phyloP scores from a whole-genome alignment of 257 asterid genomes.

The Penstemon eatonii region DNA sequence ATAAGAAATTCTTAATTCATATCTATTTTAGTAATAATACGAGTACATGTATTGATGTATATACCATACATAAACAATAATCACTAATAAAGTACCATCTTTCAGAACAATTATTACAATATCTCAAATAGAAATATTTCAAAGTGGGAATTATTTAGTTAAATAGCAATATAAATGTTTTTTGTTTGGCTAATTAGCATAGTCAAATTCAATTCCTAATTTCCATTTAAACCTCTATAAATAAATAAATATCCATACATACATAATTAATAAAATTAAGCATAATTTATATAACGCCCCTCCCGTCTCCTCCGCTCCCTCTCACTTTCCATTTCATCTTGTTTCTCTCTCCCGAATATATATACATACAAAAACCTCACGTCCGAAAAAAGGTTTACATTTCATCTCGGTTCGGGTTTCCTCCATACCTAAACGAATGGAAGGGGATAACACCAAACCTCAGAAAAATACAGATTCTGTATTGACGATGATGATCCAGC shows the following conservation, averaged over 20 bases:
- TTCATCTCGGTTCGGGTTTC: background rate
- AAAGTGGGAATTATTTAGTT: background rate
- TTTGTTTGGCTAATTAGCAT: slow-evolving; percentile 25
- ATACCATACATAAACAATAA: too few relatives aligned
- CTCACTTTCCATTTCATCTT: slow-evolving; percentile 26
- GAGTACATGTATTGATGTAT: too few relatives aligned
- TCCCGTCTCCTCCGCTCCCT: slow-evolving; percentile 25
- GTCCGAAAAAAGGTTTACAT: background rate
- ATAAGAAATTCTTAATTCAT: too few relatives aligned
- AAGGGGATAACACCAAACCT: slow-evolving; percentile 13
- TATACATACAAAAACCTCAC: too few relatives aligned
- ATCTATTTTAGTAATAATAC: too few relatives aligned
- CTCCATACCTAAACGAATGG: slow-evolving; percentile 18
- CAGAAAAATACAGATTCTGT: slow-evolving; percentile 16
- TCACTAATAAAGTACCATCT: background rate
- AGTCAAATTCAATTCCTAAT: background rate
- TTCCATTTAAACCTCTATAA: too few relatives aligned
- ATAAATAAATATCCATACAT: background rate
- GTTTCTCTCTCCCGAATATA: background rate
- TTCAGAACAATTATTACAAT: background rate
- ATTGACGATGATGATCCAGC: slow-evolving; percentile 36
- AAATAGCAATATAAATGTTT: background rate
- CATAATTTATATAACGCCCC: slow-evolving; percentile 28
- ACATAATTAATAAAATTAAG: background rate
- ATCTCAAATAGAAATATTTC: background rate